Base-by-base conservation (phyloP, 306 rosid species). In the Trifolium fragiferum region DNA sequence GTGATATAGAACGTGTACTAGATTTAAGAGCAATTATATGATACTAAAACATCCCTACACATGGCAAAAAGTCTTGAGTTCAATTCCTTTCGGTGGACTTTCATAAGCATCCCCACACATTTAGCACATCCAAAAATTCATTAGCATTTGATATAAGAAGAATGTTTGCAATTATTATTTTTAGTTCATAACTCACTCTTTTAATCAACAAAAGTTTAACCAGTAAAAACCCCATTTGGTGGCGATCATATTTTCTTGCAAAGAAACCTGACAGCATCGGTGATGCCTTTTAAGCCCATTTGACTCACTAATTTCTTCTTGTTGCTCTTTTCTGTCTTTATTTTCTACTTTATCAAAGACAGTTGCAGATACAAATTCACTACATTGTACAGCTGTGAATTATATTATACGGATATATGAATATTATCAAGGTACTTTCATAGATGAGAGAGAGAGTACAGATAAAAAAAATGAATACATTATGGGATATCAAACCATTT, bases 401-500 rank as follows among this genome's bases (percentile, higher is more conserved):
- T 47, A 47, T 47, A 47, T 47, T 21, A 21, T 21, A 21, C 23
- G 35, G 35, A 32, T 32, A 32, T 4, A 47, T 47, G 27, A 53
- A 51, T 18, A 18, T 8, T 18, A 59, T 68, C 33, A 15, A 80
- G 70, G 30, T 64, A 62, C 62, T 47, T 2, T 40, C 44, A 9
- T 40, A 40, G 44, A 40, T 40, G 2, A 40, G 44, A 40, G 44
- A 10, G 11, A 40, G 44, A 40, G 11, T 21, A 21, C 23, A 21
- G 23, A 21, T 21, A 21, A 9, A 37, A 47, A 47, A 61, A 19
- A 30, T 32, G 44, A 72, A 63, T 54, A 27, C 59, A 82, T 43
- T 35, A 37, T 32, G 37, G 15, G n/a, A 75, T 66, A 79, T 75
- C 37, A 76, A 66, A 72, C 21, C 7, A 37, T 57, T 74, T 65